These are phyloP conservation scores for Penicillium silybi DNA, from an alignment of 495 filamentous ascomycete species.

Conservation along the genomic window DNA sequence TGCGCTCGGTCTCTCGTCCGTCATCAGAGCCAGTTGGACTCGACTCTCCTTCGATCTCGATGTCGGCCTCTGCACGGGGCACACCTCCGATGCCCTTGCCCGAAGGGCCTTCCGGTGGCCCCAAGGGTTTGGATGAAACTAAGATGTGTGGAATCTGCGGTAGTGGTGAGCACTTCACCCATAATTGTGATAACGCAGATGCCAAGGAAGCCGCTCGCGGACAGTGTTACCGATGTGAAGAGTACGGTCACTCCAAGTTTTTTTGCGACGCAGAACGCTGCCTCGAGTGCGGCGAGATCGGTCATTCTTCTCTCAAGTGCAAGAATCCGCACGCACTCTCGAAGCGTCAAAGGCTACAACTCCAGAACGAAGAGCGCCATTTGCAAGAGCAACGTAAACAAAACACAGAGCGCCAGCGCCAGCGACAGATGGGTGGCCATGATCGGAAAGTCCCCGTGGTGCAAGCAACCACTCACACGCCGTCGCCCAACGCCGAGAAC, in stretches of 20 bases:
- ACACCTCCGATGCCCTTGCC: conserved; percentile 22
- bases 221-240: conserved; percentile 44
- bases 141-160: conserved; percentile 46
- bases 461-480: conserved; percentile 25
- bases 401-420: conserved; percentile 36
- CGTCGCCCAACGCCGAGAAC: conserved; percentile 7
- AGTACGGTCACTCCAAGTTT: conserved; percentile 33
- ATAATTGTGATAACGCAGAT: conserved; percentile 45
- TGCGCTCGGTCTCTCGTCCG: conserved; percentile 23
- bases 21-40: conserved; percentile 22
- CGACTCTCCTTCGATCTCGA: conserved; percentile 23
- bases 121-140: conserved; percentile 39
- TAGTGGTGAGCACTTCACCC: conserved; percentile 44
- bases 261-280: conserved; percentile 43
- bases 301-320: conserved; percentile 38
- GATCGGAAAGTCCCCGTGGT: conserved; percentile 46
- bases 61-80: conserved; percentile 23
- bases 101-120: conserved; percentile 44
- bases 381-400: conserved; percentile 29
- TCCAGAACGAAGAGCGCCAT: conserved; percentile 32
- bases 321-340: conserved; percentile 28
- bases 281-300: conserved; percentile 43
- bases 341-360: conserved; percentile 28
- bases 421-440: conserved; percentile 42
- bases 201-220: conserved; percentile 33